These are phyloP conservation scores for Citrus cavaleriei DNA, from an alignment of 345 rosid genomes.

Conservation along the genomic window DNA sequence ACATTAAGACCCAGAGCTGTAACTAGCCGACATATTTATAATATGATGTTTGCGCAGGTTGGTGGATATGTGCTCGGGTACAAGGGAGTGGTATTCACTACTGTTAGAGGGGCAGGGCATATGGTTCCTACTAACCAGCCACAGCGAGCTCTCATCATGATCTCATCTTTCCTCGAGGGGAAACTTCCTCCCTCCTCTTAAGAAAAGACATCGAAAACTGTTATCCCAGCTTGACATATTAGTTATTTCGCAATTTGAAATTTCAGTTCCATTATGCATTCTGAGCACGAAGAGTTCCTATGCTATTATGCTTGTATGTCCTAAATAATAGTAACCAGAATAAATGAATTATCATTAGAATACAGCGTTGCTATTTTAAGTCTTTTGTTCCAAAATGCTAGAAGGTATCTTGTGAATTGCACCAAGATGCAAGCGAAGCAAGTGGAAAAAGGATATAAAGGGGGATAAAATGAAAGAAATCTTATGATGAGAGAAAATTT, in stretches of 20 bases:
- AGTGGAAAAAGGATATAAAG: not conserved
- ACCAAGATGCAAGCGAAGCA: not conserved
- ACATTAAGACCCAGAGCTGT: not conserved
- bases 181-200: slow-evolving; percentile 24
- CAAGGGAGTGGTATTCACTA: slow-evolving; percentile 28
- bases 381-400: not conserved
- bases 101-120: slow-evolving; percentile 51
- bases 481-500: not conserved
- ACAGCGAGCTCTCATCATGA: slow-evolving; percentile 32
- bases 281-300: not conserved
- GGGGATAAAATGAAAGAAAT: not conserved
- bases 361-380: not conserved
- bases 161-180: slow-evolving; percentile 44
- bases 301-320: not conserved
- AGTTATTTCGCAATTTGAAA: not conserved
- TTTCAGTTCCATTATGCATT: not conserved
- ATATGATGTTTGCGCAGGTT: slow-evolving; percentile 24
- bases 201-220: not conserved
- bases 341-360: not conserved
- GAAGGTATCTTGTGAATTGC: not conserved
- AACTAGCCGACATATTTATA: not conserved
- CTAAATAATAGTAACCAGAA: not conserved
- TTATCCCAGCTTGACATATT: not conserved
- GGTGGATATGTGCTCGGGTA: slow-evolving; percentile 50
- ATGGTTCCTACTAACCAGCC: slow-evolving; percentile 52